A percentile compares a stretch with the other conserved stretches of the same genome.
Evolutionary conservation across 176 grass and related monocot species (phyloP).

Genomic region (Raddia guianensis): DNA sequence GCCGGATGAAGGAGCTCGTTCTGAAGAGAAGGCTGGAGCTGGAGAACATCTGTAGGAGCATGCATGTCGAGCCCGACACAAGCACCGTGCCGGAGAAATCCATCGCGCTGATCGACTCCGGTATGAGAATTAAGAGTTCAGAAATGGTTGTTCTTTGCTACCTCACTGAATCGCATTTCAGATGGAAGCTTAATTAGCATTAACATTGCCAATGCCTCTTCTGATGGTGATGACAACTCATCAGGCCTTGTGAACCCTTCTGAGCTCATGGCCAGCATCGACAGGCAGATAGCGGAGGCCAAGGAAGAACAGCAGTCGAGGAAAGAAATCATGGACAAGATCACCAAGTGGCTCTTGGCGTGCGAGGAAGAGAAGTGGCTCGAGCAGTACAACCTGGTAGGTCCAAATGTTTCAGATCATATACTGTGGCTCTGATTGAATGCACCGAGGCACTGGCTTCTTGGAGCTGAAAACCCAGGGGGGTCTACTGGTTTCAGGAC

Average conservation of each 20-base stretch:
- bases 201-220: neutral
- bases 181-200: neutral
- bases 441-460: neutral
- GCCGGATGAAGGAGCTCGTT: slow-evolving; percentile 70
- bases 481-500: slow-evolving; percentile 40
- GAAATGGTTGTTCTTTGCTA: neutral
- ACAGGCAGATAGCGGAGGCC: slow-evolving; percentile 55
- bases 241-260: slow-evolving; percentile 61
- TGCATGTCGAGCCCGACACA: slow-evolving; percentile 60
- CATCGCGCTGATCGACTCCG: slow-evolving; percentile 62
- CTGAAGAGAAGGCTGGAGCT: slow-evolving; percentile 61
- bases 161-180: neutral
- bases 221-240: neutral
- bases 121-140: slow-evolving; percentile 23
- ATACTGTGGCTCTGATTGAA: neutral
- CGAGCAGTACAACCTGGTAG: slow-evolving; percentile 49
- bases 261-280: slow-evolving; percentile 60
- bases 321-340: slow-evolving; percentile 71
- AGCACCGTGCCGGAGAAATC: slow-evolving; percentile 70
- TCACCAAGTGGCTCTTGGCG: slow-evolving; percentile 67
- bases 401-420: neutral
- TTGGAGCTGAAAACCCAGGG: neutral
- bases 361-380: slow-evolving; percentile 78
- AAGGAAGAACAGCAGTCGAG: slow-evolving; percentile 53
- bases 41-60: slow-evolving; percentile 64